A percentile compares a stretch with the other conserved stretches of the same genome.
phyloP scores from a whole-genome alignment of 2,329 filamentous ascomycete genomes.

The Plenodomus lindquistii region DNA sequence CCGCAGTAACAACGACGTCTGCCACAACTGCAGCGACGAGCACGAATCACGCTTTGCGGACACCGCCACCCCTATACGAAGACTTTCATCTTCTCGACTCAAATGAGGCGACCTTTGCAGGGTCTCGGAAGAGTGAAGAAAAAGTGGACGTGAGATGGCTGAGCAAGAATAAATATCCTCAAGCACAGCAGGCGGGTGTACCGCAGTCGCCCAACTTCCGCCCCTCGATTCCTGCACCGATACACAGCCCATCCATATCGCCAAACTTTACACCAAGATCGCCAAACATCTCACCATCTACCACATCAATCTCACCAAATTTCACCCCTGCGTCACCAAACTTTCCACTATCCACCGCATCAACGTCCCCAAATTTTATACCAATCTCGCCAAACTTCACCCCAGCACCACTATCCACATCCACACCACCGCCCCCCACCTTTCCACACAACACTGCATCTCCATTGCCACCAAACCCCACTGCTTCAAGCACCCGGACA shows the following conservation, averaged over 20 bases:
- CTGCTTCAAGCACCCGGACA: too few relatives aligned
- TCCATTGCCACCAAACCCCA: neutral
- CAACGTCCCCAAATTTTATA: constrained; percentile 9
- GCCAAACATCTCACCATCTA: neutral
- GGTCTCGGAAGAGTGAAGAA: constrained; percentile 32
- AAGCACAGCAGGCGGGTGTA: neutral
- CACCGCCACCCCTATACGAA: constrained; percentile 16
- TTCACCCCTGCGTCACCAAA: constrained; percentile 5
- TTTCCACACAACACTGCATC: too few relatives aligned
- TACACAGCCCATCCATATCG: too few relatives aligned
- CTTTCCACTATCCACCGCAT: constrained; percentile 1
- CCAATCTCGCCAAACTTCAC: too few relatives aligned
- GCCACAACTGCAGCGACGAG: constrained; percentile 5
- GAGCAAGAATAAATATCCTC: neutral
- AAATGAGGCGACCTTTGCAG: constrained; percentile 25
- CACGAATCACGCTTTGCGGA: constrained; percentile 5
- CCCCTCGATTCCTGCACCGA: constrained; percentile 23
- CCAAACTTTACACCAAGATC: constrained; percentile 15
- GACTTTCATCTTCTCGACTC: constrained; percentile 28
- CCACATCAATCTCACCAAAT: constrained; percentile 7
- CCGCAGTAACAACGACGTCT: constrained; percentile 13
- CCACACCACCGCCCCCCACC: too few relatives aligned
- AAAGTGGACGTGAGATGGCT: constrained; percentile 28
- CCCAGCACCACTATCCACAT: too few relatives aligned
- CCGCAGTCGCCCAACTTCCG: constrained; percentile 22